Evolutionary conservation across 768 basidiomycete genomes (phyloP).

Genomic region (Macrolepiota fuliginosa): DNA sequence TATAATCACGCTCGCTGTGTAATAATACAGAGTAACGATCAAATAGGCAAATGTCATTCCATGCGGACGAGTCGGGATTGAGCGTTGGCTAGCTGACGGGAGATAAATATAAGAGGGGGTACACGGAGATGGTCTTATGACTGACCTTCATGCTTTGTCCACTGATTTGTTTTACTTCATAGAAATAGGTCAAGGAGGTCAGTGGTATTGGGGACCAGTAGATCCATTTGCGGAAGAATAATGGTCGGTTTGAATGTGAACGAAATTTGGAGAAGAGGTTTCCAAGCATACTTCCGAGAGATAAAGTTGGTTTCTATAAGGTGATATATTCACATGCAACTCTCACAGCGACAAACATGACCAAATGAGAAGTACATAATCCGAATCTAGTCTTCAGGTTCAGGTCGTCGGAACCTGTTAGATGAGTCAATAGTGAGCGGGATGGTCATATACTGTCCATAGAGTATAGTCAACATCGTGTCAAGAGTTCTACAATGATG

Average conservation of each 20-base stretch:
- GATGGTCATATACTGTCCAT: neutral
- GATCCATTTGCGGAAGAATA: constrained; percentile 26
- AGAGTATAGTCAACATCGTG: neutral
- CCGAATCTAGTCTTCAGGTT: too few species aligned
- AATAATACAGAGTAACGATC: constrained; percentile 41
- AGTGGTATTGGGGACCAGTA: constrained; percentile 60
- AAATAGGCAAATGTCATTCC: constrained; percentile 64
- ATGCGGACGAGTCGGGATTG: constrained; percentile 66
- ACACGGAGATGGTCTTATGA: neutral
- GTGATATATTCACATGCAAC: neutral
- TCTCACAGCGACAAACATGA: neutral
- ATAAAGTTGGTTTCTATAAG: neutral
- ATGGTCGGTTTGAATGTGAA: neutral
- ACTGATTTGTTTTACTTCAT: constrained; percentile 49
- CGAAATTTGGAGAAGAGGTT: neutral
- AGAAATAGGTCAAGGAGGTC: constrained; percentile 48
- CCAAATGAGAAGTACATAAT: neutral
- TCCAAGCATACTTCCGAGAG: neutral
- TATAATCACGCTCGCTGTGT: constrained; percentile 30
- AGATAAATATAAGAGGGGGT: neutral
- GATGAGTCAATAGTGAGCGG: neutral
- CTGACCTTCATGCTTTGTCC: constrained; percentile 77
- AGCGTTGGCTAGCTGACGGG: constrained; percentile 55
- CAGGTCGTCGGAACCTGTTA: neutral
- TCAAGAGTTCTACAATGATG: too few species aligned